Evolutionary conservation across 495 filamentous ascomycete species (phyloP), one percentile per base, ranked within the genome.

Genomic region (Margaritispora aquatica): DNA sequence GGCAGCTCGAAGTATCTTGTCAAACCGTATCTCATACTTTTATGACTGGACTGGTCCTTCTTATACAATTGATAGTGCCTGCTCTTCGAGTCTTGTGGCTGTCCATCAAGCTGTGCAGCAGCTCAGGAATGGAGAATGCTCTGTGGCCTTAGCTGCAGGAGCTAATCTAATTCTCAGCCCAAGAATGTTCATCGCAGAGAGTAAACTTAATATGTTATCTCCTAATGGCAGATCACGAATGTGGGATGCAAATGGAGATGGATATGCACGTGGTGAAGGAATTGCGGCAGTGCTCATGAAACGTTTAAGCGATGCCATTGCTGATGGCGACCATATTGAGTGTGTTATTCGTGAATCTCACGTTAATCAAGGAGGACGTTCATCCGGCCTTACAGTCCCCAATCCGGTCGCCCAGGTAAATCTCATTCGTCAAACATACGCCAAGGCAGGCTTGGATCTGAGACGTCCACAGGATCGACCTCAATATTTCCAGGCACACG

Each of bases 51-150:
- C 78, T 49, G 80, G 83, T 2, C 63, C 77, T 0, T 76, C 87
- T 57, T 88, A 89, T 67, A 92, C 86, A 26, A 80, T 92, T 21
- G 92, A 96, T 68, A 96, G 92, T 1, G 91, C 90, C 24, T 96
- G 92, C 68, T 94, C 90, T 2, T 94, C 89, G 4, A 89, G 86
- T 56, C 65, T 82, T 53, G 74, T 80, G 41, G 79, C 80, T 23
- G 65, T 83, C 36, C 80, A 96, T 65, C 73, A 90, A 34, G 92
- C 91, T 51, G 94, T 90, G 65, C 91, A 89, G 63, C 85, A 86
- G 1, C 75, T 96, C 22, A 86, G 88, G 73, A 75, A 77, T n/a
- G 76, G 77, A 4, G 76, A 79, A 23, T 73, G 72, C 0, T 63
- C 60, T 41, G 62, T 71, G 26, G 76, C 76, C 44, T 62, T 78